Evolutionary conservation across 129 eudicot species (phyloP).

Genomic region (Saussurea involucrata): DNA sequence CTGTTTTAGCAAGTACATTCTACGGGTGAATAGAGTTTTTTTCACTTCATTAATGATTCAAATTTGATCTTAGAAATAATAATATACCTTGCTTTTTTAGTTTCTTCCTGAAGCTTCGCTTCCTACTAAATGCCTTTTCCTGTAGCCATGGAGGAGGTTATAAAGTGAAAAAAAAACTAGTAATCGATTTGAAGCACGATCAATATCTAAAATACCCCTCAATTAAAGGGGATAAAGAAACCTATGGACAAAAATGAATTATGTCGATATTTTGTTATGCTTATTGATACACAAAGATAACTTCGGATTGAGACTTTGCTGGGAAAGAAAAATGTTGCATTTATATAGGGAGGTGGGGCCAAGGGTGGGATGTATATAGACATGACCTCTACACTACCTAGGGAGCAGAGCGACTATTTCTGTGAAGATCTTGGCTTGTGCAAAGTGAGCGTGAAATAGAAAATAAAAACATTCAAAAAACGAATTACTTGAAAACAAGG

Average conservation of each 20-base stretch:
- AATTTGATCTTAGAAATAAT: neutral
- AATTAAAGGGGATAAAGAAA: neutral
- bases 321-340: neutral
- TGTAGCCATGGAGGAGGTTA: slow-evolving; percentile 31
- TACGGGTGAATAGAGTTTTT: neutral
- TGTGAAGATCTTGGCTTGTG: too few relatives aligned
- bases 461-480: too few relatives aligned
- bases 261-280: too few relatives aligned
- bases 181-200: too few relatives aligned
- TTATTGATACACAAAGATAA: neutral
- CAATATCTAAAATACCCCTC: neutral
- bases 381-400: neutral
- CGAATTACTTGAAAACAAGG: too few relatives aligned
- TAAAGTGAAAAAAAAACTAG: neutral
- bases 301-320: neutral
- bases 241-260: neutral
- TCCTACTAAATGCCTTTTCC: slow-evolving; percentile 99
- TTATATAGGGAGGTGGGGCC: neutral
- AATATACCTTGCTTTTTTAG: slow-evolving; percentile 64
- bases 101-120: slow-evolving; percentile 88
- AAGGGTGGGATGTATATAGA: neutral
- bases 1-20: slow-evolving; percentile 10
- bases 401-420: neutral
- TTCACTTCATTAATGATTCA: neutral
- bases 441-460: too few relatives aligned